Base-by-base conservation (phyloP, 352 stramenopile species). In the Chrysophaeum taylorii region DNA sequence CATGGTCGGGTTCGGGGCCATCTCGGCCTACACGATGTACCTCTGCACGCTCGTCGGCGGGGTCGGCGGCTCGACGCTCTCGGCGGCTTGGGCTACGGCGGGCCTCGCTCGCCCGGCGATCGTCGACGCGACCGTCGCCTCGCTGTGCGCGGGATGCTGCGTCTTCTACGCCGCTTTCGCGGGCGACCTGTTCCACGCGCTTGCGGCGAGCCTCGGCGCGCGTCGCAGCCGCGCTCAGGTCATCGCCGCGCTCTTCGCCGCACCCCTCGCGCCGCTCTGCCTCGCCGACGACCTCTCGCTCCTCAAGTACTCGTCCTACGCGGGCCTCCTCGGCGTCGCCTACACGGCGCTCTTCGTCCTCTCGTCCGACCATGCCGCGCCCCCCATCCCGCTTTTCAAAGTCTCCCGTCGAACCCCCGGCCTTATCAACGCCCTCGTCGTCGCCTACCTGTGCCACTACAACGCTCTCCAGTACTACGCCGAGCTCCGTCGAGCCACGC, bases 391-490 rank as follows among this genome's bases (percentile, higher is more conserved):
- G 5, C 31, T 45, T 27, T 57, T 57, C 31, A 31, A 25, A 15
- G 36, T 45, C 33, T 4, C 12, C 33, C 2, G 33, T 2, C 33
- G 57, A 1, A 66, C 57, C 2, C 16, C 36, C 33, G 35, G 41
- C 57, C 57, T 66, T 23, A 36, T 36, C 1, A 66, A 66, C 57
- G 45, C 57, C 12, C 36, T 66, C 33, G 57, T 64, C 53, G 68
- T 73, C 5, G 57, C 70, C 23, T 78, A 70, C 43, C 70, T 76
- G 38, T 74, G 74, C 48, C 76, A 81, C 64, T 76, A 76, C 60
- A 81, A 81, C 63, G 71, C 70, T 29, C 53, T 81, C 38, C 77
- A 81, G 38, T 81, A 79, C 72, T 81, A 80, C 71, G 64, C 54
- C 29, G 76, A 81, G 54, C 67, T 81, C n/a, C 14, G 14, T 48